These are phyloP conservation scores for Russula emetica DNA, from an alignment of 768 basidiomycete genomes.

Conservation along the genomic window DNA sequence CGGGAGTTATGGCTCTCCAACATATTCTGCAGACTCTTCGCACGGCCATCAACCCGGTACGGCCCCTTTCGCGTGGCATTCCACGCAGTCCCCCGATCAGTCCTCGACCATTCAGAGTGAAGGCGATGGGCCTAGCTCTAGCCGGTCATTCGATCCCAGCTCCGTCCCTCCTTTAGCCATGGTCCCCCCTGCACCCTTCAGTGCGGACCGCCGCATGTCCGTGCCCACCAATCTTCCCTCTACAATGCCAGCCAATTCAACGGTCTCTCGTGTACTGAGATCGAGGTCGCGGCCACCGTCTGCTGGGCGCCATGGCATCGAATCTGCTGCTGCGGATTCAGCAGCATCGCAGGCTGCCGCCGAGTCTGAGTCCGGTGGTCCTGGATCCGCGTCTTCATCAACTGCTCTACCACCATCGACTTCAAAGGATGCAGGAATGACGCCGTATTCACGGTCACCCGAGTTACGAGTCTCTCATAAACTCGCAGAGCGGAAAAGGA, in stretches of 20 bases:
- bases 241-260: slow-evolving; percentile 46
- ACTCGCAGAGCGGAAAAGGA: slow-evolving; percentile 90
- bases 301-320: slow-evolving; percentile 37
- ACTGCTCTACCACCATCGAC: slow-evolving; percentile 40
- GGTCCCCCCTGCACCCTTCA: slow-evolving; percentile 56
- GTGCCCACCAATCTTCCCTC: slow-evolving; percentile 45
- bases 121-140: slow-evolving; percentile 29
- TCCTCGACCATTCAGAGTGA: slow-evolving; percentile 35
- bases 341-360: slow-evolving; percentile 26
- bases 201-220: slow-evolving; percentile 72
- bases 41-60: slow-evolving; percentile 59
- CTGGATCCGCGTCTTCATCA: slow-evolving; percentile 27
- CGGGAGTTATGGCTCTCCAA: slow-evolving; percentile 48
- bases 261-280: slow-evolving; percentile 52
- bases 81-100: slow-evolving; percentile 39
- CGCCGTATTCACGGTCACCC: slow-evolving; percentile 93
- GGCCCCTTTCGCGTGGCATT: slow-evolving; percentile 70
- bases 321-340: slow-evolving; percentile 38
- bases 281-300: slow-evolving; percentile 38
- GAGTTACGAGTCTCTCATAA: slow-evolving; percentile 96
- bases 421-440: slow-evolving; percentile 38
- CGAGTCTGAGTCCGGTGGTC: slow-evolving; percentile 22
- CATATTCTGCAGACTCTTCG: slow-evolving; percentile 59
- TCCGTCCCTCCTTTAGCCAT: slow-evolving; percentile 36
- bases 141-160: slow-evolving; percentile 49